phyloP scores from a whole-genome alignment of 2,329 filamentous ascomycete species.

The Botryosphaeria dothidea region DNA sequence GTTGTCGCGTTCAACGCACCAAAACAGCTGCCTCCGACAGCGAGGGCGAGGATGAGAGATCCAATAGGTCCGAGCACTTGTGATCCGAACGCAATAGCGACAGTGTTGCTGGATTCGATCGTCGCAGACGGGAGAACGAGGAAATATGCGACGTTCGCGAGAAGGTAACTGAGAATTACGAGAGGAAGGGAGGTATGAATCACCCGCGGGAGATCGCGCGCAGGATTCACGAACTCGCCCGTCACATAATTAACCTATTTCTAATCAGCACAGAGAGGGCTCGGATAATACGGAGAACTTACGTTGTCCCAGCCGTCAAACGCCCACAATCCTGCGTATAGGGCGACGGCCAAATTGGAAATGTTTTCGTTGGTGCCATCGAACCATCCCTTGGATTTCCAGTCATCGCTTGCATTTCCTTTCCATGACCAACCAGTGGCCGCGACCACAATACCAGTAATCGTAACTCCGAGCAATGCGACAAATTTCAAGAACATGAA shows the following conservation, averaged over 20 bases:
- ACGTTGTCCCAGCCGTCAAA: slow-evolving; percentile 99
- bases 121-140: slow-evolving; percentile 79
- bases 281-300: slow-evolving; percentile 41
- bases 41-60: slow-evolving; percentile 79
- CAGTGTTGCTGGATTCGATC: slow-evolving; percentile 87
- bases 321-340: slow-evolving; percentile 96
- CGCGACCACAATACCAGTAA: slow-evolving; percentile 87
- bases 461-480: slow-evolving; percentile 80
- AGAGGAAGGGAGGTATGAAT: slow-evolving; percentile 96
- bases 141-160: slow-evolving; percentile 93
- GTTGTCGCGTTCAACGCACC: slow-evolving; percentile 92
- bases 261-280: slow-evolving; percentile 20
- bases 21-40: slow-evolving; percentile 90
- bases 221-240: slow-evolving; percentile 91
- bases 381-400: slow-evolving; percentile 89
- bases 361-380: slow-evolving; percentile 77
- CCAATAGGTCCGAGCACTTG: slow-evolving; percentile 87
- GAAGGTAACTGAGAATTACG: slow-evolving; percentile 85
- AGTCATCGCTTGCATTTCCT: slow-evolving; percentile 75
- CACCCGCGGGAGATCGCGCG: slow-evolving; percentile 84
- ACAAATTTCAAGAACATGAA: slow-evolving; percentile 98
- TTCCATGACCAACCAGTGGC: slow-evolving; percentile 78
- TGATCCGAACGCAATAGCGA: slow-evolving; percentile 90
- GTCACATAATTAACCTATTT: slow-evolving; percentile 91
- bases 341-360: slow-evolving; percentile 86